Base-by-base conservation (phyloP, 768 basidiomycete genomes). In the Podaxis sp. region DNA sequence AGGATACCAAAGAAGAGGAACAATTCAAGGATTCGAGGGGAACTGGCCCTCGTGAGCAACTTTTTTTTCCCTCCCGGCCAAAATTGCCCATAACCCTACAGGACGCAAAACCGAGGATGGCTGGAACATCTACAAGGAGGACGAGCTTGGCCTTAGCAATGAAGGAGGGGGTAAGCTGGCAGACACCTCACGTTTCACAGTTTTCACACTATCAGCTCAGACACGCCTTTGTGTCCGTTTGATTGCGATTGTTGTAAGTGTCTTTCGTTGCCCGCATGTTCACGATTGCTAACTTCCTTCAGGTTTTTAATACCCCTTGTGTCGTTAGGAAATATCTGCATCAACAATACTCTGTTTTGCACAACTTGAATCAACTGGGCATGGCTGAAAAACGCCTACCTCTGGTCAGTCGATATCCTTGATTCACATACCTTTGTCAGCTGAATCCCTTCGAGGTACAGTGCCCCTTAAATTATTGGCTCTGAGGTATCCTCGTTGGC, bases 211-310 rank as follows among this genome's bases (percentile, higher is more conserved):
- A 62, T 61, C 69, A 50, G 50, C 62, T 35, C 73, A 94, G 92
- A 90, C 71, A 93, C 92, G 0, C 83, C 89, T 2, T 71, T 90
- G 42, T 94, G 92, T 75, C 93, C 93, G 5, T 94, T 94, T 69
- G 93, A 94, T 70, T 94, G 93, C 71, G 79, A 90, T 38, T 94
- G 93, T 67, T 94, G 93, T 92, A 67, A 74, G 90, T 71, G 21
- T 55, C n/a, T 40, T 21, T 50, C 52, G 16, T 14, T 48, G 40
- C 25, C 1, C 13, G 11, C 56, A 71, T 67, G 69, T 67, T 73
- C 70, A 55, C 71, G 59, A 70, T 14, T 40, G n/a, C 46, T 44
- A 62, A 59, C 3, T 37, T 10, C 2, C 14, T 10, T 16, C 21
- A 53, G 61, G 36, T 47, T 55, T 55, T 46, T 54, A 13, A 50